phyloP scores from a whole-genome alignment of 106 monocot genomes.

The Apostasia ramifera region DNA sequence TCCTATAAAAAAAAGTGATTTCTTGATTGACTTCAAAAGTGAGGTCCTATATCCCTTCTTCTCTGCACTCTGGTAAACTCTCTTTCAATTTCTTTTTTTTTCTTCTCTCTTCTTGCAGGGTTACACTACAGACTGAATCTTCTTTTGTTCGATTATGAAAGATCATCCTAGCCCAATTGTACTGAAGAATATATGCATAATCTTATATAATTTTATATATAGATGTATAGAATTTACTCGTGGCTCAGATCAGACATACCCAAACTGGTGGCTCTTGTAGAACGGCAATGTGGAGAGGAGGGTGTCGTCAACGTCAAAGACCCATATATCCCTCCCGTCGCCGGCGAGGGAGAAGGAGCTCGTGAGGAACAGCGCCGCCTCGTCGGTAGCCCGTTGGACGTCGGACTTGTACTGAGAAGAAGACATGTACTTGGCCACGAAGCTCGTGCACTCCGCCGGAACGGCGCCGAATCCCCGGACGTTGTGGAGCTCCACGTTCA shows the following conservation, averaged over 20 bases:
- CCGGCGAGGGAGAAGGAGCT: slow-evolving; percentile 5
- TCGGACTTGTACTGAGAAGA: slow-evolving; percentile 43
- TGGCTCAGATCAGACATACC: slow-evolving; percentile 10
- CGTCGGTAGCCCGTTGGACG: slow-evolving; percentile 28
- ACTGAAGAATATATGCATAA: neutral
- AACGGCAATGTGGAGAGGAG: slow-evolving; percentile 43
- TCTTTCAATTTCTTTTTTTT: too few species aligned
- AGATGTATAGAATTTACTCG: neutral
- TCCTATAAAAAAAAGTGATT: too few species aligned
- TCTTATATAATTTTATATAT: neutral
- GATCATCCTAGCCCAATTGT: neutral
- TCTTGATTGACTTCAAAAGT: too few species aligned
- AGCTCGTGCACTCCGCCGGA: slow-evolving; percentile 30
- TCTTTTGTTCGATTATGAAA: too few species aligned
- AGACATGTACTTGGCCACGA: slow-evolving; percentile 37
- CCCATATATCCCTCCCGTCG: slow-evolving; percentile 45
- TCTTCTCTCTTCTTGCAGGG: too few species aligned
- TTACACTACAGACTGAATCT: too few species aligned
- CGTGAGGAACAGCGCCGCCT: slow-evolving; percentile 32
- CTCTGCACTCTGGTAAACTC: too few species aligned
- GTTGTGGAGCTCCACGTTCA: slow-evolving; percentile 59
- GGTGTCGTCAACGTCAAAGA: slow-evolving; percentile 56
- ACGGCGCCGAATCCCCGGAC: slow-evolving; percentile 24
- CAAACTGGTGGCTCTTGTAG: slow-evolving; percentile 35
- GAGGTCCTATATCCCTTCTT: too few species aligned